A percentile compares a stretch with the other conserved stretches of the same genome.
phyloP scores from a whole-genome alignment of 2,329 filamentous ascomycete genomes.

The Mycosphaerella arachidis region DNA sequence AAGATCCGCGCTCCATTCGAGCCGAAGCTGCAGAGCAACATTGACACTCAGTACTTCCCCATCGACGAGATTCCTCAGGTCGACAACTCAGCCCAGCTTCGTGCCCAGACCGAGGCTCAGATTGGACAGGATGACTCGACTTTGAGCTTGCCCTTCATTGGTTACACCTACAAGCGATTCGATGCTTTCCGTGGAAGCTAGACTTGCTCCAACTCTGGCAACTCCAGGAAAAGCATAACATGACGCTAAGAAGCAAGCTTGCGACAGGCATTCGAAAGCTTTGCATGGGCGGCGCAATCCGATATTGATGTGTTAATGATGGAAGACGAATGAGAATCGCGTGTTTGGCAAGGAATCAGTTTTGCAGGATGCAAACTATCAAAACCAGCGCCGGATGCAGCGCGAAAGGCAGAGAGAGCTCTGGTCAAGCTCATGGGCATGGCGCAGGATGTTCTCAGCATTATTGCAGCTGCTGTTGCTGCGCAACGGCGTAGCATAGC shows the following conservation, averaged over 20 bases:
- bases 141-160: constrained; percentile 93
- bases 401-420: neutral
- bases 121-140: constrained; percentile 76
- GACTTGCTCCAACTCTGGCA: constrained; percentile 2
- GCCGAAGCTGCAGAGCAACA: constrained; percentile 84
- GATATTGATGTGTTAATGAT: constrained; percentile 11
- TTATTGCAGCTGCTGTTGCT: neutral
- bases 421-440: neutral
- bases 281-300: constrained; percentile 6
- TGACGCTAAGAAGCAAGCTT: constrained; percentile 1
- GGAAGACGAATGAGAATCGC: constrained; percentile 3
- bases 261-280: neutral
- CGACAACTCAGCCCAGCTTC: constrained; percentile 81
- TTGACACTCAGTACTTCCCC: constrained; percentile 97
- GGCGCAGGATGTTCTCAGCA: neutral
- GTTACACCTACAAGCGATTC: constrained; percentile 98
- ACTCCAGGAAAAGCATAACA: neutral
- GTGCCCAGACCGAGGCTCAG: constrained; percentile 72
- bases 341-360: neutral
- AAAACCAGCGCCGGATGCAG: neutral
- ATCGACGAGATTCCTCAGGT: constrained; percentile 98
- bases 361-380: neutral
- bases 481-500: neutral
- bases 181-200: constrained; percentile 53
- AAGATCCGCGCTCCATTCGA: constrained; percentile 94